Conservation (phyloP, 2,329 filamentous ascomycete genomes). For the Penicillium hesseltinei region DNA sequence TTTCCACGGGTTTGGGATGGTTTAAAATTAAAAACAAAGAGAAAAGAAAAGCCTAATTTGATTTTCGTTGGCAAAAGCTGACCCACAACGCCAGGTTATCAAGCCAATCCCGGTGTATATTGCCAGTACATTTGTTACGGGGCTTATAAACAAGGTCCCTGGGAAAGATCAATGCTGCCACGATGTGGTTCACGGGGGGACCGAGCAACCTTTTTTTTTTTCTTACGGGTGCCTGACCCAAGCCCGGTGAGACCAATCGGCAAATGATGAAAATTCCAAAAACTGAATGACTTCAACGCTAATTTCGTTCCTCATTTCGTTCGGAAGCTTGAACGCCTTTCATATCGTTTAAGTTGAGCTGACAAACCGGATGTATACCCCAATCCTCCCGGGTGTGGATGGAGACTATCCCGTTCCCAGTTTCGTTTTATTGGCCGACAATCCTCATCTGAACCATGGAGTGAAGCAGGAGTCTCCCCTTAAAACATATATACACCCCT, state of each 20-base stretch:
- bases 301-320: not conserved
- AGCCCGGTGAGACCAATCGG: not conserved
- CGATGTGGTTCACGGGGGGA: not conserved
- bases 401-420: not conserved
- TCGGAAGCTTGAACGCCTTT: constrained; percentile 10
- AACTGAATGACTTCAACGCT: not conserved
- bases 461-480: not conserved
- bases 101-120: constrained; percentile 17
- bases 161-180: not conserved
- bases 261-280: not conserved
- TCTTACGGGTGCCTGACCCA: not conserved
- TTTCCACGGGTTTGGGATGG: constrained; percentile 13
- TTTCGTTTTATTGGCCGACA: not conserved
- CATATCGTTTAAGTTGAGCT: not conserved
- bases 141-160: not conserved
- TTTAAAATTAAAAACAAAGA: not conserved
- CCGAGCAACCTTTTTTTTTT: not conserved
- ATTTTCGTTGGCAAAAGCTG: not conserved
- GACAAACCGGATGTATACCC: not conserved
- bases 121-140: constrained; percentile 14
- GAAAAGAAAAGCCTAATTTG: not conserved
- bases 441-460: not conserved
- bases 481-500: not conserved
- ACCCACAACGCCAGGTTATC: constrained; percentile 4
- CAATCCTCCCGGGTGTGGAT: not conserved